Evolutionary conservation across 805 yeast species (phyloP).

Genomic region (Schwanniomyces occidentalis): DNA sequence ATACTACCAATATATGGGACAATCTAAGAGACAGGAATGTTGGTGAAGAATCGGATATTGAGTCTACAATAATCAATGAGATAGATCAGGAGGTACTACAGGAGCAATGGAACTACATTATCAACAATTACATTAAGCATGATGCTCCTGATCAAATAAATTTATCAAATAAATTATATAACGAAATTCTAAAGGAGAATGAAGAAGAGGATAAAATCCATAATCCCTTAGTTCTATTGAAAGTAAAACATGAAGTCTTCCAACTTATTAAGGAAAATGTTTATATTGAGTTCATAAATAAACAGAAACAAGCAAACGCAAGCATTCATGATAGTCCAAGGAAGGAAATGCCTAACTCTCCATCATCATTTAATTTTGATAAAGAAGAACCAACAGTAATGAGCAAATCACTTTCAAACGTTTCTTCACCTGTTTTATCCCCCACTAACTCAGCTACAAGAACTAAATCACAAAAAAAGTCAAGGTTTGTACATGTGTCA

Average conservation of each 20-base stretch:
- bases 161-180: slow-evolving; percentile 40
- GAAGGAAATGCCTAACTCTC: too few relatives aligned
- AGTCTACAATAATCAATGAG: slow-evolving; percentile 2
- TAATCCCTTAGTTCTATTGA: slow-evolving; percentile 24
- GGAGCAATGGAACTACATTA: slow-evolving; percentile 39
- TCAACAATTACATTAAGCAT: slow-evolving; percentile 39
- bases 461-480: too few relatives aligned
- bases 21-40: slow-evolving; percentile 12
- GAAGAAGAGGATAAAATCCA: slow-evolving; percentile 17
- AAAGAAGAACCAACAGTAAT: too few relatives aligned
- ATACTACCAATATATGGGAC: slow-evolving; percentile 18
- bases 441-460: slow-evolving; percentile 2
- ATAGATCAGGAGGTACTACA: slow-evolving; percentile 8
- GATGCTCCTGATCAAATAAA: slow-evolving; percentile 52
- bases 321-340: too few relatives aligned
- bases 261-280: slow-evolving; percentile 37
- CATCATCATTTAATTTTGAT: too few relatives aligned
- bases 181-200: slow-evolving; percentile 20
- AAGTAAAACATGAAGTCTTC: slow-evolving; percentile 32
- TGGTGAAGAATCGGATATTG: slow-evolving; percentile 9
- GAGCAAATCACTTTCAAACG: too few relatives aligned
- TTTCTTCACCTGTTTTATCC: slow-evolving; percentile 1
- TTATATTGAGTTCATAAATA: slow-evolving; percentile 19
- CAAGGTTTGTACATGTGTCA: not conserved
- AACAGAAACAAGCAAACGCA: not conserved